Conservation (phyloP, 2,329 filamentous ascomycete species). For the Ophiobolus disseminans region DNA sequence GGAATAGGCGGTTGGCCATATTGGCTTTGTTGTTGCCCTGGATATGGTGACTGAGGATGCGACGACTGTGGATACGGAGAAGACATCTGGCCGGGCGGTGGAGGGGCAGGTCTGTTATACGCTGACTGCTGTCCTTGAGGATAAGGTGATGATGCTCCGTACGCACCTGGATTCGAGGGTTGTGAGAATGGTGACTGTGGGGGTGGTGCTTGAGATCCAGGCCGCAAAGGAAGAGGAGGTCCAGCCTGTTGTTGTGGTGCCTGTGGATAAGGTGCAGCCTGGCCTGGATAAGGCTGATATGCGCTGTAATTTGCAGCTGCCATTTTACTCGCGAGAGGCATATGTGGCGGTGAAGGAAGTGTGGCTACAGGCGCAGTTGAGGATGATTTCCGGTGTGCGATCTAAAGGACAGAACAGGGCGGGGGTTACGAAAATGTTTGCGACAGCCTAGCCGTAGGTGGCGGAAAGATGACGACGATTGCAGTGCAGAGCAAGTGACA, state of each 20-base stretch:
- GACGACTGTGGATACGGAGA: conserved; percentile 36
- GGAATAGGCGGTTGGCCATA: conserved; percentile 37
- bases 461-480: conserved; percentile 40
- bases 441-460: conserved; percentile 27
- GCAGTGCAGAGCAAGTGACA: conserved; percentile 32
- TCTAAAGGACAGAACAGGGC: conserved; percentile 37
- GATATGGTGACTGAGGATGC: conserved; percentile 25
- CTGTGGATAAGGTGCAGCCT: conserved; percentile 33
- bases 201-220: conserved; percentile 46
- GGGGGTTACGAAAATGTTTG: conserved; percentile 21
- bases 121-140: conserved; percentile 42
- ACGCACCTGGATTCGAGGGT: conserved; percentile 42
- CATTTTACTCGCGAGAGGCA: conserved; percentile 40
- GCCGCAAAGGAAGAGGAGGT: conserved; percentile 43
- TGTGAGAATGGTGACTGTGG: conserved; percentile 55
- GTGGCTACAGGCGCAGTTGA: conserved; percentile 12
- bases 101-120: conserved; percentile 45
- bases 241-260: conserved; percentile 28
- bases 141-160: conserved; percentile 49
- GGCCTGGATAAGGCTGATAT: conserved; percentile 36
- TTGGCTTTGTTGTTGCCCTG: conserved; percentile 27
- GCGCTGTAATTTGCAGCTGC: conserved; percentile 34
- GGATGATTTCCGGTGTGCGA: conserved; percentile 6
- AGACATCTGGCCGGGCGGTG: conserved; percentile 36
- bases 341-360: conserved; percentile 27